phyloP scores from a whole-genome alignment of 2,329 filamentous ascomycete genomes.

The Penicillium sp. region DNA sequence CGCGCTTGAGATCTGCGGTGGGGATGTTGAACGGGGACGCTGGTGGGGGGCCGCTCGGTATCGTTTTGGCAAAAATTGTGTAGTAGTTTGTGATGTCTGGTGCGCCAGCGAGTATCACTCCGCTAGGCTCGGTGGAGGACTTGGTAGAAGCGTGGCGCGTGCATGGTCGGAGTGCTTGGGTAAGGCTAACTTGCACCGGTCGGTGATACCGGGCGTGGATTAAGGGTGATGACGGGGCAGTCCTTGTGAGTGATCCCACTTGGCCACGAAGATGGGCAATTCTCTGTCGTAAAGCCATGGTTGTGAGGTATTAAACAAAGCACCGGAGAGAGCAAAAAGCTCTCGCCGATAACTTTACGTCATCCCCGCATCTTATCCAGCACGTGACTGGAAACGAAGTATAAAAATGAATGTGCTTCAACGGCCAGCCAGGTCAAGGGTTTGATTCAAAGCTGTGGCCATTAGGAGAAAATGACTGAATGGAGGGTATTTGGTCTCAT shows the following conservation, averaged over 20 bases:
- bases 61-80: slow-evolving; percentile 79
- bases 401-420: background rate
- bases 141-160: slow-evolving; percentile 23
- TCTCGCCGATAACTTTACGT: slow-evolving; percentile 18
- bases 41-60: slow-evolving; percentile 78
- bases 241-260: background rate
- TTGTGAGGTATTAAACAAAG: slow-evolving; percentile 1
- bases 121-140: slow-evolving; percentile 1
- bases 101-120: slow-evolving; percentile 17
- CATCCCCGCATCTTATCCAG: slow-evolving; percentile 15
- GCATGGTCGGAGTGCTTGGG: background rate
- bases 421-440: too few species aligned
- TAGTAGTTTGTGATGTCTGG: slow-evolving; percentile 66
- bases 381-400: slow-evolving; percentile 17
- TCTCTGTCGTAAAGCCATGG: slow-evolving; percentile 16
- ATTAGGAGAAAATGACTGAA: background rate
- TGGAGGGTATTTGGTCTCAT: too few species aligned
- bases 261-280: slow-evolving; percentile 10
- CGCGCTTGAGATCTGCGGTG: slow-evolving; percentile 67
- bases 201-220: slow-evolving; percentile 16
- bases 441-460: background rate
- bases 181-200: background rate
- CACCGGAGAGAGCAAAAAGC: background rate
- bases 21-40: slow-evolving; percentile 74
- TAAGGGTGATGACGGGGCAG: slow-evolving; percentile 7